phyloP scores from a whole-genome alignment of 306 rosid species.

The Quercus cerris region DNA sequence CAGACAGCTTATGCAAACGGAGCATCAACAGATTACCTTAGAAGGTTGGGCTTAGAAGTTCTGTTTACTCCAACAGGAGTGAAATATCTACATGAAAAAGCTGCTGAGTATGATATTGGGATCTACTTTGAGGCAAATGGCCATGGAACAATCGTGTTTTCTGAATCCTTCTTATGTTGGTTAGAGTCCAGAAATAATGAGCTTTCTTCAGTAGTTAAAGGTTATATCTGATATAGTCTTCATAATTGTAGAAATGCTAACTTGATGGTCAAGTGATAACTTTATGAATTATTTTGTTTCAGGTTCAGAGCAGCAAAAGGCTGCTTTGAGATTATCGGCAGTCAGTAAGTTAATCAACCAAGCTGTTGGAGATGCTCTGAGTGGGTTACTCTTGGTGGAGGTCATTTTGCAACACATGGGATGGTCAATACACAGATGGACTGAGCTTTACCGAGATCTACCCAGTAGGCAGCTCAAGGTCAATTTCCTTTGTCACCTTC shows the following conservation, averaged over 20 bases:
- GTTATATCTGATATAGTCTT: slow-evolving; percentile 29
- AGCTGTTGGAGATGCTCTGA: slow-evolving; percentile 93
- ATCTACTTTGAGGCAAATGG: slow-evolving; percentile 99
- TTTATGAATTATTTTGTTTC: slow-evolving; percentile 16
- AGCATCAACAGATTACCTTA: slow-evolving; percentile 79
- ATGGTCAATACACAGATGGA: slow-evolving; percentile 83
- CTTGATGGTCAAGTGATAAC: slow-evolving; percentile 13
- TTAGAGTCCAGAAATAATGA: slow-evolving; percentile 42
- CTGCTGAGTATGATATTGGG: slow-evolving; percentile 74
- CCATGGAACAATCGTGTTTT: slow-evolving; percentile 87
- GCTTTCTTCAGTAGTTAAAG: slow-evolving; percentile 50
- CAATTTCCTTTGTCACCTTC: slow-evolving; percentile 7
- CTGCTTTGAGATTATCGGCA: slow-evolving; percentile 73
- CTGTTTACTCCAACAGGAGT: slow-evolving; percentile 86
- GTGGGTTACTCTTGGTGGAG: slow-evolving; percentile 91
- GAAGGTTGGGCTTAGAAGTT: slow-evolving; percentile 73
- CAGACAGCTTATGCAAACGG: slow-evolving; percentile 98
- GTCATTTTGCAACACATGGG: slow-evolving; percentile 67
- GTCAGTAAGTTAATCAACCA: slow-evolving; percentile 79
- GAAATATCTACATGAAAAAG: slow-evolving; percentile 84
- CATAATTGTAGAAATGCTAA: slow-evolving; percentile 16
- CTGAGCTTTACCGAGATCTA: slow-evolving; percentile 78
- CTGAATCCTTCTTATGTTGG: slow-evolving; percentile 56
- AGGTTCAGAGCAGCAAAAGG: slow-evolving; percentile 72
- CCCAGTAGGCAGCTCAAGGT: slow-evolving; percentile 98